Conservation (phyloP, 441 rosid genomes). For the Brassica hybrid region DNA sequence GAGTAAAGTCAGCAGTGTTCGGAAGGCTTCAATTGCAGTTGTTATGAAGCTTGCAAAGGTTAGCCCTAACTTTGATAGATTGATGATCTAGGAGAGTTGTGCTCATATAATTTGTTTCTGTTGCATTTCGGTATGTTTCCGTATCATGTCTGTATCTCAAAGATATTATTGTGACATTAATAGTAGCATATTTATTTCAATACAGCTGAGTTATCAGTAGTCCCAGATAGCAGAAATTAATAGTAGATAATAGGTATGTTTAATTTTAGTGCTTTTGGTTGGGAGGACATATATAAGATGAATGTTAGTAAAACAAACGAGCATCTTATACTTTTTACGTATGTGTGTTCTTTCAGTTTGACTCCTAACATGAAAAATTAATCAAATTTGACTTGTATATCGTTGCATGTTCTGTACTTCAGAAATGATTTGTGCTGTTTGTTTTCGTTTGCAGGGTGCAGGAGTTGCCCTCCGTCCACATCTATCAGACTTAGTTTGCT, state of each 20-base stretch:
- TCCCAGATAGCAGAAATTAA: constrained; percentile 2
- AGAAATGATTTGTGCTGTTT: constrained; percentile 22
- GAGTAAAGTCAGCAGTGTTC: constrained; percentile 86
- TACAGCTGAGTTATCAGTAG: constrained; percentile 14
- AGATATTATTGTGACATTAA: constrained; percentile 4
- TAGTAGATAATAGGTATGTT: background rate
- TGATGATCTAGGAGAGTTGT: constrained; percentile 25
- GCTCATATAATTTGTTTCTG: constrained; percentile 11
- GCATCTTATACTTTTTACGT: background rate
- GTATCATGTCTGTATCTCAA: constrained; percentile 3
- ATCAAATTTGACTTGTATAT: constrained; percentile 9
- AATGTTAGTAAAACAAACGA: constrained; percentile 6
- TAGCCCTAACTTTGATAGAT: constrained; percentile 38
- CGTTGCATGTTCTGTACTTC: constrained; percentile 6
- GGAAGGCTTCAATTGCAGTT: constrained; percentile 94
- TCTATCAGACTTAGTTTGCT: constrained; percentile 87
- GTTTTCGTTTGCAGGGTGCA: constrained; percentile 70
- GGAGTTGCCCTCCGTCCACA: constrained; percentile 94
- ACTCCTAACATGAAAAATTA: constrained; percentile 20
- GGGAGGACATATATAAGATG: constrained; percentile 9
- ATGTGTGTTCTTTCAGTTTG: constrained; percentile 15
- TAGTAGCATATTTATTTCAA: background rate
- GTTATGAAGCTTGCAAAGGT: constrained; percentile 99
- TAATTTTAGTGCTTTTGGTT: constrained; percentile 17
- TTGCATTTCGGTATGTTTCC: no score